Evolutionary conservation across 1,284 basidiomycete species (phyloP), one percentile per base, ranked within the genome.

Genomic region (Ceratobasidium sp.): DNA sequence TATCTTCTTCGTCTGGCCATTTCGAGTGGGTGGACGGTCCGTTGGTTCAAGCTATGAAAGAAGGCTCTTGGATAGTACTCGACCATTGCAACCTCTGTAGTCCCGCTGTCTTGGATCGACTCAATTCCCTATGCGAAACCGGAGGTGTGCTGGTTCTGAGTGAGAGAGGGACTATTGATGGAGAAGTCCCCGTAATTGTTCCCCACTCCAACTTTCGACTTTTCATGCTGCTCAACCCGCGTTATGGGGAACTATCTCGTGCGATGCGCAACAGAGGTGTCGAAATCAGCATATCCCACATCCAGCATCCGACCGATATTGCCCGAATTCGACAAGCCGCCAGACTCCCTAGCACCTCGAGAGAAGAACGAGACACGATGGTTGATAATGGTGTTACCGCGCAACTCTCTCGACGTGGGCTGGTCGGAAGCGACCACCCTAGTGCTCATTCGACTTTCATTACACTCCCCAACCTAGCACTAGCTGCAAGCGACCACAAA

Each of bases 181-280:
- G 93, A 41, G 83, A 86, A 47, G 89, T 96, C 0, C 89, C 93
- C 76, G 82, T 91, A 61, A 83, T 99, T 74, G 85, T 82, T 30
- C 96, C 98, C 0, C 96, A 99, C 80, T 87, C 91, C 0, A 84
- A 91, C 77, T 99, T 99, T 83, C 87, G 96, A 41, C 84, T 99
- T 9, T 93, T 99, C 82, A 98, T 99, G 95, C 89, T 91, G 4
- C 89, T 98, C 73, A 94, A 99, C 79, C 92, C 95, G 23, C 89
- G 90, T 74, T 87, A 92, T 76, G 98, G 98, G 59, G 98, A 99
- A 82, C 85, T 99, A 11, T 98, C 97, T 7, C 87, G 98, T 46
- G 98, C 98, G 0, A 99, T 99, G 98, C 90, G 98, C 49, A 99
- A 99, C 81, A 90, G 98, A 76, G 98, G 97, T 43, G 86, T 98